phyloP scores from a whole-genome alignment of 1,139 yeast species.

The Debaryomycetaceae sp. region DNA sequence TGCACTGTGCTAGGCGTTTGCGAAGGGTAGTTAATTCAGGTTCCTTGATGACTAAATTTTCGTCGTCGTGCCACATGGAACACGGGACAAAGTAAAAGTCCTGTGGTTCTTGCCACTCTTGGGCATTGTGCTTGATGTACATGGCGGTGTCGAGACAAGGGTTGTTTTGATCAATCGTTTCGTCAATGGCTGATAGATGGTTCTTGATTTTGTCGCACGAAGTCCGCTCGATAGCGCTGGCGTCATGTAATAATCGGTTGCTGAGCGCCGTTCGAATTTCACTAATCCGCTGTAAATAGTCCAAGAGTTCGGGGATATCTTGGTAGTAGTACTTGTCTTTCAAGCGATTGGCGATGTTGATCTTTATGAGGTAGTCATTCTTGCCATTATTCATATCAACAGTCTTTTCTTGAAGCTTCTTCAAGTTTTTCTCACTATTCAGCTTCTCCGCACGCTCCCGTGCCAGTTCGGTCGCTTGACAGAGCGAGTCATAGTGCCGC shows the following conservation, averaged over 20 bases:
- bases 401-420: slow-evolving; percentile 52
- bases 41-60: slow-evolving; percentile 52
- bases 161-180: slow-evolving; percentile 56
- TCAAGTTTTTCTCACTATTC: slow-evolving; percentile 46
- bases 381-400: slow-evolving; percentile 79
- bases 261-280: slow-evolving; percentile 67
- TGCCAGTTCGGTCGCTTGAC: slow-evolving; percentile 71
- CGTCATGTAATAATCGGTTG: slow-evolving; percentile 60
- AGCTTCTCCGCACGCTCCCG: slow-evolving; percentile 61
- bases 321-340: slow-evolving; percentile 91
- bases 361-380: slow-evolving; percentile 69
- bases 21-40: slow-evolving; percentile 60
- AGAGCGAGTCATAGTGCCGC: slow-evolving; percentile 64
- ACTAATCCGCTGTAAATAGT: slow-evolving; percentile 74
- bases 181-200: slow-evolving; percentile 42
- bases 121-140: slow-evolving; percentile 80
- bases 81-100: slow-evolving; percentile 84
- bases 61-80: slow-evolving; percentile 96
- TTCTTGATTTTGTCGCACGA: slow-evolving; percentile 43
- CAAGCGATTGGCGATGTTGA: slow-evolving; percentile 77
- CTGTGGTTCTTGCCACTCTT: slow-evolving; percentile 74
- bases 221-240: slow-evolving; percentile 53
- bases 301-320: slow-evolving; percentile 86
- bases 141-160: slow-evolving; percentile 76
- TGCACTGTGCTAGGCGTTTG: slow-evolving; percentile 41